These are phyloP conservation scores for Suillus americanus DNA, from an alignment of 768 basidiomycete species.

Conservation along the genomic window DNA sequence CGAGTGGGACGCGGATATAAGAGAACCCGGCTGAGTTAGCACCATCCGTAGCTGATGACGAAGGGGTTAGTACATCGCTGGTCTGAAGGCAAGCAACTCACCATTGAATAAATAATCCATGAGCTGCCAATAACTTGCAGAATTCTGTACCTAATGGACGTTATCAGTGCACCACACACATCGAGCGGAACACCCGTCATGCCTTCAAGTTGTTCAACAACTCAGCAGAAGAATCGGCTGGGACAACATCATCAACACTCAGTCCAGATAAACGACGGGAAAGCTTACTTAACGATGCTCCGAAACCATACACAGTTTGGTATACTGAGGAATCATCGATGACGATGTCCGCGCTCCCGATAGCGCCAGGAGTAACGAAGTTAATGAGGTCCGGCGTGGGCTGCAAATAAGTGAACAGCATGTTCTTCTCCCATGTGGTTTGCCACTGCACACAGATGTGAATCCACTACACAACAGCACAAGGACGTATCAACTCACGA, in stretches of 20 bases:
- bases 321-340: constrained; percentile 54
- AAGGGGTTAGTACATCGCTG: neutral
- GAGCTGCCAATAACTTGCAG: constrained; percentile 56
- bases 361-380: constrained; percentile 45
- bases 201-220: constrained; percentile 68
- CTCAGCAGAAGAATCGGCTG: constrained; percentile 72
- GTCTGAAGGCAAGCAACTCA: constrained; percentile 7
- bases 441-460: constrained; percentile 45
- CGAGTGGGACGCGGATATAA: constrained; percentile 68
- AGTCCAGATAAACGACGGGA: neutral
- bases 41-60: constrained; percentile 50
- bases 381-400: constrained; percentile 31
- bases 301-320: constrained; percentile 68
- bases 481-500: constrained; percentile 33
- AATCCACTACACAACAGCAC: constrained; percentile 3
- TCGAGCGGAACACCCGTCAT: constrained; percentile 1
- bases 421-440: constrained; percentile 40
- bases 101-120: constrained; percentile 57
- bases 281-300: constrained; percentile 58
- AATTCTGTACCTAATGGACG: constrained; percentile 44
- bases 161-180: neutral
- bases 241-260: constrained; percentile 8
- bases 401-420: constrained; percentile 31
- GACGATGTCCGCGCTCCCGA: constrained; percentile 61
- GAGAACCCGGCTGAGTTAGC: constrained; percentile 65